Conservation (phyloP, 2,329 filamentous ascomycete genomes). For the Epichloe scottii region DNA sequence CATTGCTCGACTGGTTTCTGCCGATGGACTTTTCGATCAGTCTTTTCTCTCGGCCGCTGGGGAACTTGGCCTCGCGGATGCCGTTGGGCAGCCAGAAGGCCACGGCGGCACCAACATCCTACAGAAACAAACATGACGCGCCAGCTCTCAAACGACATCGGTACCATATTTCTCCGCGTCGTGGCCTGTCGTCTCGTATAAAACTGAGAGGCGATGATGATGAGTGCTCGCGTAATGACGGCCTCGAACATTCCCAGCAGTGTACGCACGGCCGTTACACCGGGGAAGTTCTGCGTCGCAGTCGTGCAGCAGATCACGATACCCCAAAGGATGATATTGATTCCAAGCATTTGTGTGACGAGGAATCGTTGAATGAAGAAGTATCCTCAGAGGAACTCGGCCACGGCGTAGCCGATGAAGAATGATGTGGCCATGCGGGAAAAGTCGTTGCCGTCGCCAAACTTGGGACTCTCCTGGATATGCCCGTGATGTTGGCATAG, state of each 20-base stretch:
- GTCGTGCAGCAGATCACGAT: conserved; percentile 31
- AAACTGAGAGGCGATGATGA: conserved; percentile 31
- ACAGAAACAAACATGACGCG: conserved; percentile 40
- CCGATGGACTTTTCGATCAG: conserved; percentile 48
- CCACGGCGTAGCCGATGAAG: conserved; percentile 18
- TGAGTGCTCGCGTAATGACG: conserved; percentile 35
- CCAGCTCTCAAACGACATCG: conserved; percentile 26
- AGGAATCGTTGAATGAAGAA: conserved; percentile 22
- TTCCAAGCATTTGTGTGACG: conserved; percentile 21
- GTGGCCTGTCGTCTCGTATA: conserved; percentile 33
- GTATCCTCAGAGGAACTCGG: conserved; percentile 17
- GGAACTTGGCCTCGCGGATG: conserved; percentile 10
- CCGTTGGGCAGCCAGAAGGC: conserved; percentile 30
- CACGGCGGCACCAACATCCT: conserved; percentile 31
- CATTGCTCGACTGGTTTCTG: conserved; percentile 28
- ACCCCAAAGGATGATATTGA: conserved; percentile 23
- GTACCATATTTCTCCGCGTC: conserved; percentile 27
- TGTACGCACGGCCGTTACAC: conserved; percentile 29
- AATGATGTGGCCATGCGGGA: conserved; percentile 20
- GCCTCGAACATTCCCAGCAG: conserved; percentile 35
- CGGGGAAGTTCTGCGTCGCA: conserved; percentile 26
- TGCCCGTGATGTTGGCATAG: conserved; percentile 19
- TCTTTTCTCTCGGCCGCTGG: conserved; percentile 11
- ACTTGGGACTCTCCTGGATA: conserved; percentile 16
- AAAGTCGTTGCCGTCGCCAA: conserved; percentile 18